Evolutionary conservation across 2,329 filamentous ascomycete genomes (phyloP).

Genomic region (Pseudocercospora ulei): DNA sequence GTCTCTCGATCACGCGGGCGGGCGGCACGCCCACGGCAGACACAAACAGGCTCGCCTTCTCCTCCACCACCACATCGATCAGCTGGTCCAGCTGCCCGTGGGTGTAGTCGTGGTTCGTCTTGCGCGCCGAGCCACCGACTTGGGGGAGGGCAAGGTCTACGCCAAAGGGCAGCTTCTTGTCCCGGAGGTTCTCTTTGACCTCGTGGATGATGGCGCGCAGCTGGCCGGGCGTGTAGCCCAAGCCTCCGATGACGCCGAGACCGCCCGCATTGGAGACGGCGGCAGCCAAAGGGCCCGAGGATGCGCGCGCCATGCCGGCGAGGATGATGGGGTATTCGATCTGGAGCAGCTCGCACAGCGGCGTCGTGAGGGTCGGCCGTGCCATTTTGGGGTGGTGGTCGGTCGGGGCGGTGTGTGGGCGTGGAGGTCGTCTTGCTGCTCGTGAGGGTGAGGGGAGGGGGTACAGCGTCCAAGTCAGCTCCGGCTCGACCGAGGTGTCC

Average conservation of each 20-base stretch:
- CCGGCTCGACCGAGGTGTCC: too few species aligned
- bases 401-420: not conserved
- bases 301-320: slow-evolving; percentile 85
- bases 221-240: slow-evolving; percentile 63
- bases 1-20: slow-evolving; percentile 56
- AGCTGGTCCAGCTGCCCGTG: slow-evolving; percentile 78
- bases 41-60: slow-evolving; percentile 77
- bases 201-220: slow-evolving; percentile 73
- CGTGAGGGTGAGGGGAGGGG: not conserved
- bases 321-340: slow-evolving; percentile 86
- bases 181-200: slow-evolving; percentile 62
- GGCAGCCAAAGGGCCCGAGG: slow-evolving; percentile 66
- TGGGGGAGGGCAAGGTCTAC: slow-evolving; percentile 87
- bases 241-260: slow-evolving; percentile 53
- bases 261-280: slow-evolving; percentile 84
- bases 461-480: too few species aligned
- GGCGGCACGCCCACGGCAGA: slow-evolving; percentile 82
- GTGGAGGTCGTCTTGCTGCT: not conserved
- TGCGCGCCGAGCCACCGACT: slow-evolving; percentile 69
- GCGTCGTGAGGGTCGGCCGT: slow-evolving; percentile 55
- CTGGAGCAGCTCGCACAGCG: slow-evolving; percentile 65
- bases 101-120: slow-evolving; percentile 95
- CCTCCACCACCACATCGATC: slow-evolving; percentile 74
- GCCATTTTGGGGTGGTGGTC: slow-evolving; percentile 21
- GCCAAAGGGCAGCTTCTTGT: slow-evolving; percentile 69